Evolutionary conservation across 257 asterid species (phyloP).

Genomic region (Solanum bukasovii): DNA sequence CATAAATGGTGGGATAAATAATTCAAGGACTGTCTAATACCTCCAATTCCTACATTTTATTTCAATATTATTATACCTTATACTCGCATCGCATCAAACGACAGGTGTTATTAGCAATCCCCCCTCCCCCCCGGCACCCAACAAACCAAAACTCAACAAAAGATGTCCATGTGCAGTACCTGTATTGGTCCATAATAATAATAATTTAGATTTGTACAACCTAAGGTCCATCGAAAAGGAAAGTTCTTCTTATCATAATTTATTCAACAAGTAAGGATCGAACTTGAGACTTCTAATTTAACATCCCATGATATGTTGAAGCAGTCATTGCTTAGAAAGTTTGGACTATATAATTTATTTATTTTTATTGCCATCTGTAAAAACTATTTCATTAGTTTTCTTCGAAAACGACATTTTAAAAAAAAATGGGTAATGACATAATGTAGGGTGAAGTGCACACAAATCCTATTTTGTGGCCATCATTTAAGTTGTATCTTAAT

Average conservation of each 20-base stretch:
- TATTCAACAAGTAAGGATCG: not conserved
- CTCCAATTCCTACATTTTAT: too few relatives aligned
- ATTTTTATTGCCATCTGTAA: not conserved
- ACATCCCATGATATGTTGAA: too few relatives aligned
- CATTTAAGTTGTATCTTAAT: not conserved
- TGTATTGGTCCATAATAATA: too few relatives aligned
- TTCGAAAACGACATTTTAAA: too few relatives aligned
- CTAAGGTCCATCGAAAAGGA: too few relatives aligned
- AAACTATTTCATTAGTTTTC: not conserved
- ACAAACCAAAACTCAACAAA: not conserved
- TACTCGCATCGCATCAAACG: fast-evolving
- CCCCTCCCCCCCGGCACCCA: not conserved
- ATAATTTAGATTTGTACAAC: too few relatives aligned
- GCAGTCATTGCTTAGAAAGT: not conserved
- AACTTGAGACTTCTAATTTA: fast-evolving
- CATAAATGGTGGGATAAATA: not conserved
- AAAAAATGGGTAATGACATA: not conserved
- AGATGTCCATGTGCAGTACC: not conserved
- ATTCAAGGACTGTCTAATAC: fast-evolving
- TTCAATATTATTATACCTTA: too few relatives aligned
- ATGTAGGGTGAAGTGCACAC: not conserved
- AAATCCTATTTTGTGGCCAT: not conserved
- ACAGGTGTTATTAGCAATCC: not conserved
- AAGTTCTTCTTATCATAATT: too few relatives aligned
- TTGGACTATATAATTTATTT: too few relatives aligned